Conservation (phyloP, 768 basidiomycete genomes). For the Mycena leptocephala region DNA sequence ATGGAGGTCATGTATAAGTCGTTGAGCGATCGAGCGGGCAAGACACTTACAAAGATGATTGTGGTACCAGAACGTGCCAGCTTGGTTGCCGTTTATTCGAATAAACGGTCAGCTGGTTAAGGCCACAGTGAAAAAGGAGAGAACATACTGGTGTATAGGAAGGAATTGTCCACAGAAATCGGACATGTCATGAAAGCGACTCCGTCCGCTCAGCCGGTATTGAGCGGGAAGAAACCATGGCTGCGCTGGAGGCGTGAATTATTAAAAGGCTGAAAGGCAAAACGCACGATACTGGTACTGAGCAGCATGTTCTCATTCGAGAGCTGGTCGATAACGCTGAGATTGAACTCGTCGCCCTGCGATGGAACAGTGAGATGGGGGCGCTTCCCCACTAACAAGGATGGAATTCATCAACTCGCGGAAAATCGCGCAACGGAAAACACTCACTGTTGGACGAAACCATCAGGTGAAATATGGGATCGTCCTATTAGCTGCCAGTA, state of each 20-base stretch:
- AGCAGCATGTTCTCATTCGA: slow-evolving; percentile 55
- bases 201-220: slow-evolving; percentile 55
- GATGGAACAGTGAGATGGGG: slow-evolving; percentile 25
- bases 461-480: slow-evolving; percentile 32
- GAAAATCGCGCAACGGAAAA: neutral
- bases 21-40: too few species aligned
- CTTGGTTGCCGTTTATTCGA: slow-evolving; percentile 51
- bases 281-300: slow-evolving; percentile 43
- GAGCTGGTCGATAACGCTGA: slow-evolving; percentile 58
- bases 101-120: slow-evolving; percentile 44
- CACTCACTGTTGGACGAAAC: slow-evolving; percentile 23
- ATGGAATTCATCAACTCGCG: neutral
- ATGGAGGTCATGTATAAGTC: neutral
- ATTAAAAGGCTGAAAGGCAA: neutral
- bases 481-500: too few species aligned
- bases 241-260: too few species aligned
- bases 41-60: slow-evolving; percentile 8
- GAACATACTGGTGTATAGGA: neutral
- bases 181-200: slow-evolving; percentile 53
- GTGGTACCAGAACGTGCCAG: slow-evolving; percentile 34
- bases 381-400: slow-evolving; percentile 44
- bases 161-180: slow-evolving; percentile 40
- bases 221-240: slow-evolving; percentile 56
- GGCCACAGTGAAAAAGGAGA: neutral
- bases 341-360: slow-evolving; percentile 47